Percentiles rank a stretch among this genome's conserved stretches.
Conservation (phyloP, 164 flowering plant species). For the Sextonia rubra region DNA sequence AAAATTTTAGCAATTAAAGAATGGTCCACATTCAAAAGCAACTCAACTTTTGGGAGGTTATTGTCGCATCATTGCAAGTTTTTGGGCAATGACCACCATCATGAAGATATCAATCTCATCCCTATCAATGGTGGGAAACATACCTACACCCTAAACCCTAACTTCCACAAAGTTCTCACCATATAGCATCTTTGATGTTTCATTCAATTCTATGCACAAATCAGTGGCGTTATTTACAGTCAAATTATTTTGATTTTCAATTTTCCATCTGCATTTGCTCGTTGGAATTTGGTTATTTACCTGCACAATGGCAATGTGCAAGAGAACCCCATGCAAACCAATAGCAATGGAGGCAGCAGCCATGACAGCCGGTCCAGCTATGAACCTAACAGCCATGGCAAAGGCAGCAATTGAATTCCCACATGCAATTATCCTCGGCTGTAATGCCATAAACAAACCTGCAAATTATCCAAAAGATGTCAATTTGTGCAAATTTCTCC, state of each 20-base stretch:
- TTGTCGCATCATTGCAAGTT: too few species aligned
- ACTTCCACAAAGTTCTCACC: neutral
- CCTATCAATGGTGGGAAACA: neutral
- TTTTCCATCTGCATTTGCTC: neutral
- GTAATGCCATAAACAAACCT: conserved; percentile 95
- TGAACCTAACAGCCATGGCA: conserved; percentile 79
- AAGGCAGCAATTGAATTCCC: conserved; percentile 76
- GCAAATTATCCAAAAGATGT: conserved; percentile 10
- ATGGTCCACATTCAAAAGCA: too few species aligned
- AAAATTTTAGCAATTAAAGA: too few species aligned
- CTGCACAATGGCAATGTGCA: conserved; percentile 86
- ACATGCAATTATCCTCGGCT: conserved; percentile 84
- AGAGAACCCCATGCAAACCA: conserved; percentile 58
- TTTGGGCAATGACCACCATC: too few species aligned
- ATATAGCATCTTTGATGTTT: too few species aligned
- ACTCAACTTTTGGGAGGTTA: too few species aligned
- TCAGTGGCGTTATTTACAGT: neutral
- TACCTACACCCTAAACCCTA: too few species aligned
- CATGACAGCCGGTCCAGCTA: conserved; percentile 91
- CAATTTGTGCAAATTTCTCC: neutral
- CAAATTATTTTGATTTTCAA: neutral
- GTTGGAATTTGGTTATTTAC: conserved; percentile 24
- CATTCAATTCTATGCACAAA: too few species aligned
- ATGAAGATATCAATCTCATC: neutral
- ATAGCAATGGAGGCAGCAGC: conserved; percentile 78